phyloP scores from a whole-genome alignment of 139 green algal genomes.

The Chlamydomonas sp. region DNA sequence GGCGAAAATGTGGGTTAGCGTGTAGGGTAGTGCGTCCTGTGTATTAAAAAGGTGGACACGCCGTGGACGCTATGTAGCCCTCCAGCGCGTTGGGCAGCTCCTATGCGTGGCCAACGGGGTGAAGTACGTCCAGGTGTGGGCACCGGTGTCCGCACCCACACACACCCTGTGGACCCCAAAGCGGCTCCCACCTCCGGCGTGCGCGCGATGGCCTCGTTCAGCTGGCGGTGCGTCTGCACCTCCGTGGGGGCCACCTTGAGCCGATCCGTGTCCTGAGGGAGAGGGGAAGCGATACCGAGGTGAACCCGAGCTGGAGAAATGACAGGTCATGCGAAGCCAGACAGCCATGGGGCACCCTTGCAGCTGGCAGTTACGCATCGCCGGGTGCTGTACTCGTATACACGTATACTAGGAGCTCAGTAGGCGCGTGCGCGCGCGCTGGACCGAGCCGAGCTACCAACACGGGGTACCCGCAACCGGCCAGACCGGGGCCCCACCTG shows the following conservation, averaged over 20 bases:
- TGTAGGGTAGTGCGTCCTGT: no score
- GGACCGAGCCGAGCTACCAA: background rate
- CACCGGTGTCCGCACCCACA: no score
- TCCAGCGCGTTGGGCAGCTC: no score
- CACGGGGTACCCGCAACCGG: background rate
- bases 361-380: background rate
- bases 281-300: background rate
- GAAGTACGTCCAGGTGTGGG: no score
- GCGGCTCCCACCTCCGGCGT: constrained; percentile 16
- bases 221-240: constrained; percentile 49
- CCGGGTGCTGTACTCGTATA: background rate
- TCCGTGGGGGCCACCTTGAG: constrained; percentile 64
- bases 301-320: background rate
- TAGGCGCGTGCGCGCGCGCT: background rate
- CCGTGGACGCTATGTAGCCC: no score
- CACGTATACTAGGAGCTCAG: no score
- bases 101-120: no score
- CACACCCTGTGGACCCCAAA: no score
- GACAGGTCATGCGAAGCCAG: background rate
- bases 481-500: constrained; percentile 40
- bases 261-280: constrained; percentile 67
- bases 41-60: no score
- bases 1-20: background rate
- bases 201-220: constrained; percentile 23
- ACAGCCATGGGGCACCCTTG: background rate